A percentile compares a stretch with the other conserved stretches of the same genome.
These are phyloP conservation scores for Nicotiana sylvestris DNA, from an alignment of 257 asterid genomes.

Conservation along the genomic window DNA sequence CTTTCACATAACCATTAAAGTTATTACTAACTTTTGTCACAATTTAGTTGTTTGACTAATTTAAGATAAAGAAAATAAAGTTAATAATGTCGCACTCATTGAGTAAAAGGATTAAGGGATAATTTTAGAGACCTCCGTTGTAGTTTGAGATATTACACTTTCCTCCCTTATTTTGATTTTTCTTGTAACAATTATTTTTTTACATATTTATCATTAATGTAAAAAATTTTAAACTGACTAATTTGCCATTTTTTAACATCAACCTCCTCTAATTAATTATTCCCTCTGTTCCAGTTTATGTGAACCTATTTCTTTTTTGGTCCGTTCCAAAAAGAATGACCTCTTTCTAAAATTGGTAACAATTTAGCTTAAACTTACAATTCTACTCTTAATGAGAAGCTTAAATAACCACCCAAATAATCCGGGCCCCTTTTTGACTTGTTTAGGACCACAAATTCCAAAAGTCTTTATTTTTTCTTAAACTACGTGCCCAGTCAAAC, in stretches of 20 bases:
- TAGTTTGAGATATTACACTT: neutral
- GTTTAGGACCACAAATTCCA: too few relatives aligned
- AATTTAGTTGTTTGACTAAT: neutral
- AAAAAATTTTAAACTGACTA: neutral
- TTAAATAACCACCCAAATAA: too few relatives aligned
- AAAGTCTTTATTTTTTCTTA: too few relatives aligned
- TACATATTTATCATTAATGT: neutral
- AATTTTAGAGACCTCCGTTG: too few relatives aligned
- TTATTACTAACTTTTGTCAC: neutral
- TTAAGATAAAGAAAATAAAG: neutral
- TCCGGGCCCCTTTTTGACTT: too few relatives aligned
- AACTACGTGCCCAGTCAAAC: too few relatives aligned
- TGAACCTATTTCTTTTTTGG: too few relatives aligned
- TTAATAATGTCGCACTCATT: neutral
- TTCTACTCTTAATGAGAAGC: too few relatives aligned
- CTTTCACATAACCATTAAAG: neutral
- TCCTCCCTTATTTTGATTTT: neutral
- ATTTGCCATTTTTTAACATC: neutral
- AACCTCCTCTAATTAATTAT: neutral
- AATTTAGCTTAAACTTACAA: too few relatives aligned
- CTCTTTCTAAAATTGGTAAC: too few relatives aligned
- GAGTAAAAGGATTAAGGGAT: neutral
- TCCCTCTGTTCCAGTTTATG: too few relatives aligned
- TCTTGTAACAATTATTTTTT: neutral
- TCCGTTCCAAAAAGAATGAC: neutral